Conservation (phyloP, 2,329 filamentous ascomycete genomes). For the Setomelanomma holmii region DNA sequence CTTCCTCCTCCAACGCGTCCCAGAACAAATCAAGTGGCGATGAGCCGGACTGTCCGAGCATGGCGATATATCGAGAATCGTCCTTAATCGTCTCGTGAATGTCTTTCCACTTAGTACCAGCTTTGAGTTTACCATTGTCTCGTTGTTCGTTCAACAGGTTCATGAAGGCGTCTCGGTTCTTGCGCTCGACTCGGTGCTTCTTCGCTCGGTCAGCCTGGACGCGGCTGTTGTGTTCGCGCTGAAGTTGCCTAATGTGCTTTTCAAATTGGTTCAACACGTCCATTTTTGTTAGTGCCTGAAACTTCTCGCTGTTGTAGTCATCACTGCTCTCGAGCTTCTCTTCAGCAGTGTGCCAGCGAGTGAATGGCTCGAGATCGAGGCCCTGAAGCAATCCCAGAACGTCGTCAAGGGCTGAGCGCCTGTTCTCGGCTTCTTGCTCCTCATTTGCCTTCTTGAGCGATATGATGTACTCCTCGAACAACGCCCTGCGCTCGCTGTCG, state of each 20-base stretch:
- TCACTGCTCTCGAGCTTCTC: slow-evolving; percentile 78
- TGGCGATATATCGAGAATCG: slow-evolving; percentile 82
- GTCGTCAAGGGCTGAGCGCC: slow-evolving; percentile 84
- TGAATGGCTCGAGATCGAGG: slow-evolving; percentile 89
- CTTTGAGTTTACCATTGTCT: slow-evolving; percentile 80
- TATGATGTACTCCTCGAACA: slow-evolving; percentile 92
- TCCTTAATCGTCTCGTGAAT: slow-evolving; percentile 76
- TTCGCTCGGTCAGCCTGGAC: slow-evolving; percentile 86
- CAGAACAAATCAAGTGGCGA: slow-evolving; percentile 92
- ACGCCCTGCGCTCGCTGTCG: slow-evolving; percentile 83
- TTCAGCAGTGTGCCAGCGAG: slow-evolving; percentile 91
- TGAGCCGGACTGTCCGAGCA: slow-evolving; percentile 84
- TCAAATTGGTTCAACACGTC: slow-evolving; percentile 94
- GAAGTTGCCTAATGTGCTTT: slow-evolving; percentile 90
- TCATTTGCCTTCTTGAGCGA: slow-evolving; percentile 82
- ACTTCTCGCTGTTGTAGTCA: slow-evolving; percentile 80
- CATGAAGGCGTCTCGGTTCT: slow-evolving; percentile 82
- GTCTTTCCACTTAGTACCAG: slow-evolving; percentile 88
- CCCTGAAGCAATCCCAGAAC: slow-evolving; percentile 78
- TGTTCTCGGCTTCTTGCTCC: slow-evolving; percentile 74
- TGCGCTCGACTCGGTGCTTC: slow-evolving; percentile 82
- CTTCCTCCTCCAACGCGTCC: slow-evolving; percentile 94
- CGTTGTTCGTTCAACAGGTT: slow-evolving; percentile 77
- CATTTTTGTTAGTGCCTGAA: slow-evolving; percentile 82
- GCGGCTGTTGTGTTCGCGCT: slow-evolving; percentile 88